A percentile compares a stretch with the other conserved stretches of the same genome.
phyloP scores from a whole-genome alignment of 140 eudicot genomes.

The Stevia rebaudiana region DNA sequence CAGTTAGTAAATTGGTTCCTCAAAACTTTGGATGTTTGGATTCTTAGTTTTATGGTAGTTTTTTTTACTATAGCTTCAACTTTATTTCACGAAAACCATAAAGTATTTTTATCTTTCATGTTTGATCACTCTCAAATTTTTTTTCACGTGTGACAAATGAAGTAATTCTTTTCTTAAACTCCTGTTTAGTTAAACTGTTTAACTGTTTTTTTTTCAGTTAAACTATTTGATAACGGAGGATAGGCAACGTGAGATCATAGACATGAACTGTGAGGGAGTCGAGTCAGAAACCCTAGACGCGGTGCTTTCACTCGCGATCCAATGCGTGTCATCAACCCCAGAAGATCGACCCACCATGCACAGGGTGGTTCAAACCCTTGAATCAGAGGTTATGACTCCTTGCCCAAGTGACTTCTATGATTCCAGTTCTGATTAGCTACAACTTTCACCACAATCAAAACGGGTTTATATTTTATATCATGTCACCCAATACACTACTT shows the following conservation, averaged over 20 bases:
- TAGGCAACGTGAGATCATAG: slow-evolving; percentile 86
- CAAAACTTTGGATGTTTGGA: neutral
- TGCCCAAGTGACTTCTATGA: slow-evolving; percentile 97
- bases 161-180: neutral
- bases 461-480: slow-evolving; percentile 20
- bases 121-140: neutral
- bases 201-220: slow-evolving; percentile 41
- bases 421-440: slow-evolving; percentile 62
- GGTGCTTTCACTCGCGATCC: slow-evolving; percentile 66
- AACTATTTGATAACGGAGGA: slow-evolving; percentile 70
- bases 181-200: neutral
- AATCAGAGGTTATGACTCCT: slow-evolving; percentile 95
- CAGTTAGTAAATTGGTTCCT: neutral
- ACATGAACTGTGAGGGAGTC: slow-evolving; percentile 72
- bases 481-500: slow-evolving; percentile 17
- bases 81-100: neutral
- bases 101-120: neutral
- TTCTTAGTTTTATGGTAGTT: neutral
- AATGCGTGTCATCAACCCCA: slow-evolving; percentile 79
- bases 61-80: neutral
- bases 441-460: slow-evolving; percentile 15
- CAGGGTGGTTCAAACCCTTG: slow-evolving; percentile 79
- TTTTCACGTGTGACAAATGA: neutral
- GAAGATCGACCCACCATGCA: slow-evolving; percentile 99
- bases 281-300: slow-evolving; percentile 77